These are phyloP conservation scores for Colletotrichum godetiae DNA, from an alignment of 2,329 filamentous ascomycete species.

Conservation along the genomic window DNA sequence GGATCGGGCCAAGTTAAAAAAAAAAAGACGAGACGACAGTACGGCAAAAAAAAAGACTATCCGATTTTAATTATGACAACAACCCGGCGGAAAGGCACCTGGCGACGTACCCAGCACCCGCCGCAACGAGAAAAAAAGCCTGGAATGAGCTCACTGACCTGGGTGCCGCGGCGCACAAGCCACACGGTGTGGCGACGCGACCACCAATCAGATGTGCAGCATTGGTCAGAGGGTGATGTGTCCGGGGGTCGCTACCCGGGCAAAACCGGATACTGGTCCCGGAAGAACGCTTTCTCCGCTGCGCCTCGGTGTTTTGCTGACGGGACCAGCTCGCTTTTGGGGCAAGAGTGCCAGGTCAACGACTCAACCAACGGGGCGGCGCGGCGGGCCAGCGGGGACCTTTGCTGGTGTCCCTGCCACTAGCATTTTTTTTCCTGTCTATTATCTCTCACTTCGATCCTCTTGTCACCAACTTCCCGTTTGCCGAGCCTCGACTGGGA, in stretches of 20 bases:
- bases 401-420: conserved; percentile 2
- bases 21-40: conserved; percentile 41
- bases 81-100: conserved; percentile 38
- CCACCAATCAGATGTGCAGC: conserved; percentile 50
- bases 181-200: conserved; percentile 44
- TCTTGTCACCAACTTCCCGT: conserved; percentile 9
- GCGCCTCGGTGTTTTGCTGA: conserved; percentile 12
- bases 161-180: conserved; percentile 39
- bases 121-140: neutral
- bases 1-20: conserved; percentile 39
- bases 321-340: neutral
- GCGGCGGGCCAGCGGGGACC: conserved; percentile 16
- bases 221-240: conserved; percentile 34
- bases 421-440: neutral
- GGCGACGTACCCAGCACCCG: conserved; percentile 38
- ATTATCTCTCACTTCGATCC: conserved; percentile 1
- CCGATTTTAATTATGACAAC: conserved; percentile 56
- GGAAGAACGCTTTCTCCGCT: conserved; percentile 34
- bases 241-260: conserved; percentile 32
- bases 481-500: conserved; percentile 15
- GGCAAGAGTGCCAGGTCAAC: conserved; percentile 1
- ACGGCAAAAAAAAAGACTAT: conserved; percentile 36
- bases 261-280: conserved; percentile 33
- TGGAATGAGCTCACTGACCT: conserved; percentile 44
- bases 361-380: conserved; percentile 1